Percentiles rank a stretch among this genome's conserved stretches.
These are phyloP conservation scores for Danielia reshetovae DNA, from an alignment of 805 yeast species.

Conservation along the genomic window DNA sequence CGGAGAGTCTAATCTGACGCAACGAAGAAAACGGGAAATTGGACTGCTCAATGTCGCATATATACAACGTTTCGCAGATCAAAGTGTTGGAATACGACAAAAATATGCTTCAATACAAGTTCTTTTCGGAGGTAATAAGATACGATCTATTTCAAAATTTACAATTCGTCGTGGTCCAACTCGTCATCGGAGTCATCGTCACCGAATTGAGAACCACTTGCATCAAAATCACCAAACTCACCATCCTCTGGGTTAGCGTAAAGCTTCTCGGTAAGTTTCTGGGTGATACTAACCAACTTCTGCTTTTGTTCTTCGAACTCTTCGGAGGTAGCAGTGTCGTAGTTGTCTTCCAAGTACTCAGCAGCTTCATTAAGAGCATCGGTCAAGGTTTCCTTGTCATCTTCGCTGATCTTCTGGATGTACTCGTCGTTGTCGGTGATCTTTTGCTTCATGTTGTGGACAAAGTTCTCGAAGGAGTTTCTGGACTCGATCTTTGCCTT, in stretches of 20 bases:
- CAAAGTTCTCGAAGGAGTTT: constrained; percentile 18
- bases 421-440: constrained; percentile 14
- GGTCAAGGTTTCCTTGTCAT: constrained; percentile 81
- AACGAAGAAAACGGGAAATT: no score
- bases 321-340: constrained; percentile 82
- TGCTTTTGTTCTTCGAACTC: constrained; percentile 92
- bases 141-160: constrained; percentile 6
- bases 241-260: constrained; percentile 48
- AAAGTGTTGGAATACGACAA: no score
- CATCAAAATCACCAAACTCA: constrained; percentile 35
- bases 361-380: constrained; percentile 86
- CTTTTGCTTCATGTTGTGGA: constrained; percentile 13
- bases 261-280: constrained; percentile 89
- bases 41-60: no score
- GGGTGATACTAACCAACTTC: constrained; percentile 72
- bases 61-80: no score
- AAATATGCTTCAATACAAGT: no score
- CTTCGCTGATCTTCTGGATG: constrained; percentile 68
- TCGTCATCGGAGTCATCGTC: constrained; percentile 44
- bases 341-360: constrained; percentile 75
- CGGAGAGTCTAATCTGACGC: no score
- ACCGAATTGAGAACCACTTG: constrained; percentile 28
- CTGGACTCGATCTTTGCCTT: constrained; percentile 19
- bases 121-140: no score
- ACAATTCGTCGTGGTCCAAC: constrained; percentile 44